Conservation (phyloP, 2,329 filamentous ascomycete genomes). For the Beauveria sp. region DNA sequence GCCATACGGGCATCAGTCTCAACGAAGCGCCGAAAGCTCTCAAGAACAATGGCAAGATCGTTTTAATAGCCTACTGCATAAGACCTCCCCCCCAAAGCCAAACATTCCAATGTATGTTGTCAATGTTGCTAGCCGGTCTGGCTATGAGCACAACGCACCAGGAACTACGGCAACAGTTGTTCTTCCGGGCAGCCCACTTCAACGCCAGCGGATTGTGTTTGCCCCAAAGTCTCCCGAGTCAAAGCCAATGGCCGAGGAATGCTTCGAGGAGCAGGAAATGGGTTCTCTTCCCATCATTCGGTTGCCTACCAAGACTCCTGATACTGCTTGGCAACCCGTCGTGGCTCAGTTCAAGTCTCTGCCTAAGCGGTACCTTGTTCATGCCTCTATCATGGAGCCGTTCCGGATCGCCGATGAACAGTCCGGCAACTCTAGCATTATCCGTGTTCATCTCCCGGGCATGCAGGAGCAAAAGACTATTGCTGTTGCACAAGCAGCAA, state of each 20-base stretch:
- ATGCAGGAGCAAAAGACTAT: slow-evolving; percentile 32
- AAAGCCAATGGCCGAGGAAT: slow-evolving; percentile 68
- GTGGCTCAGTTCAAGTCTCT: slow-evolving; percentile 46
- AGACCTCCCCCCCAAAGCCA: slow-evolving; percentile 49
- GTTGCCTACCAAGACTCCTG: slow-evolving; percentile 55
- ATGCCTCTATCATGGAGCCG: slow-evolving; percentile 27
- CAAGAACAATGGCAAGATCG: slow-evolving; percentile 65
- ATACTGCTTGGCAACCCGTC: slow-evolving; percentile 56
- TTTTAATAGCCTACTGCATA: slow-evolving; percentile 73
- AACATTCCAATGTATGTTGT: slow-evolving; percentile 55
- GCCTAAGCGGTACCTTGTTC: slow-evolving; percentile 42
- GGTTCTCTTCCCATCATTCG: slow-evolving; percentile 66
- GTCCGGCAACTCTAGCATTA: slow-evolving; percentile 26
- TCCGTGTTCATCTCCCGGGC: slow-evolving; percentile 35
- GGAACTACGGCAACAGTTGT: slow-evolving; percentile 60
- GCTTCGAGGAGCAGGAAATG: slow-evolving; percentile 75
- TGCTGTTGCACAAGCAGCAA: slow-evolving; percentile 26
- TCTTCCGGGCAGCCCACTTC: slow-evolving; percentile 38
- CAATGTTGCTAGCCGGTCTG: slow-evolving; percentile 63
- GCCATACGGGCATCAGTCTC: background rate
- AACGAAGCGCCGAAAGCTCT: slow-evolving; percentile 27
- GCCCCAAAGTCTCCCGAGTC: slow-evolving; percentile 25
- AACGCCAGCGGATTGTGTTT: background rate
- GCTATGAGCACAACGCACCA: slow-evolving; percentile 47
- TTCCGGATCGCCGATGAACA: slow-evolving; percentile 27